A percentile compares a stretch with the other conserved stretches of the same genome.
Evolutionary conservation across 352 stramenopile genomes (phyloP).

Genomic region (Pythium myriotylum): DNA sequence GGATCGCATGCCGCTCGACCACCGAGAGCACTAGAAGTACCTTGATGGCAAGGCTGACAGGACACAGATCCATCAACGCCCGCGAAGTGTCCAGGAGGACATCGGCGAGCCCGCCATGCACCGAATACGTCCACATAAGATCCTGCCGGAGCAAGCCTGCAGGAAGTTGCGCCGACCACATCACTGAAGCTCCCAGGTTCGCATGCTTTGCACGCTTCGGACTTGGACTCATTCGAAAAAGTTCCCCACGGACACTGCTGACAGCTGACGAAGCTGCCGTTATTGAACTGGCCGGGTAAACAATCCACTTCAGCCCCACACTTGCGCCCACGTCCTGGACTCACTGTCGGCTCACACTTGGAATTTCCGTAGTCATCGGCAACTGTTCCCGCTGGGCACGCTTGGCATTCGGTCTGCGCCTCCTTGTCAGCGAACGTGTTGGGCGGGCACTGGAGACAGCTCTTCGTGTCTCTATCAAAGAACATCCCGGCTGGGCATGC

Average conservation of each 20-base stretch:
- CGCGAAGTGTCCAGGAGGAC: conserved; percentile 31
- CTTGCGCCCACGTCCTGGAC: conserved; percentile 4
- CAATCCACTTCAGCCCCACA: conserved; percentile 5
- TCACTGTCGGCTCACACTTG: conserved; percentile 21
- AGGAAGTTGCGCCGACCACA: conserved; percentile 26
- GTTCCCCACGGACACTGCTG: conserved; percentile 36
- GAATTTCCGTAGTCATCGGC: conserved; percentile 37
- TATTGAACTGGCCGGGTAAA: conserved; percentile 24
- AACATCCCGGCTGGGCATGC: conserved; percentile 44
- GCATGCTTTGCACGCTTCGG: conserved; percentile 35
- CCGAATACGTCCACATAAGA: conserved; percentile 39
- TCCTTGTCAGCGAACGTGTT: conserved; percentile 34
- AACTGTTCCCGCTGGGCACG: conserved; percentile 34
- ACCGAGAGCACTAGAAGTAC: conserved; percentile 38
- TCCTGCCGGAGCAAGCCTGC: conserved; percentile 33
- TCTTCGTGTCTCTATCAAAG: conserved; percentile 31
- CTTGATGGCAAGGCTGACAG: conserved; percentile 34
- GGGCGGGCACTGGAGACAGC: conserved; percentile 39
- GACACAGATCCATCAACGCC: conserved; percentile 23
- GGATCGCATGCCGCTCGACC: conserved; percentile 30
- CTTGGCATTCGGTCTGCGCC: conserved; percentile 33
- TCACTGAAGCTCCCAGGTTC: conserved; percentile 38
- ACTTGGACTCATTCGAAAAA: conserved; percentile 25
- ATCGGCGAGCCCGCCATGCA: conserved; percentile 32
- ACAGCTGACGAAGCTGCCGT: conserved; percentile 24